phyloP scores from a whole-genome alignment of 345 rosid species.

The Rhodomyrtus tomentosa region DNA sequence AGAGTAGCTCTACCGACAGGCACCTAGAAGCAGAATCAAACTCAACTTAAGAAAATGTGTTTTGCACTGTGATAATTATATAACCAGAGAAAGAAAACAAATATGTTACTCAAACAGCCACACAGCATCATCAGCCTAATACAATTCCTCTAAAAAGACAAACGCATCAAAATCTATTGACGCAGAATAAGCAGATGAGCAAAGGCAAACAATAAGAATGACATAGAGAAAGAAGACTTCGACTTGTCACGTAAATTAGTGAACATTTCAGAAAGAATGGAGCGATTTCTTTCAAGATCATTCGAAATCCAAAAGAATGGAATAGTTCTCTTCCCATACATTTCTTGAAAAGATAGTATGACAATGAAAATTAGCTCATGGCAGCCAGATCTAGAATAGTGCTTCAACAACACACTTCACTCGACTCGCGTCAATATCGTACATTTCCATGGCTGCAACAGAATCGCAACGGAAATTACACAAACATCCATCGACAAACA shows the following conservation, averaged over 20 bases:
- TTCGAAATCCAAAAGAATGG: background rate
- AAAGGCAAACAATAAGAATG: background rate
- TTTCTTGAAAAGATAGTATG: background rate
- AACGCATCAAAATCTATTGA: background rate
- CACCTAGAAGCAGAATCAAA: conserved; percentile 26
- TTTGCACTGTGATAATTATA: background rate
- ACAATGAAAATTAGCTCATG: background rate
- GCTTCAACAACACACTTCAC: background rate
- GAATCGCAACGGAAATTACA: background rate
- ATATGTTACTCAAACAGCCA: background rate
- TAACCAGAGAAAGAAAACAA: too few species aligned
- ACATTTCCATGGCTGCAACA: background rate
- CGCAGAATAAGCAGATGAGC: background rate
- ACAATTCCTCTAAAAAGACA: background rate
- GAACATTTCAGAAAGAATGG: background rate
- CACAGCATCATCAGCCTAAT: background rate
- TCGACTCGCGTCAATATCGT: background rate
- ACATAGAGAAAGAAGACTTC: background rate
- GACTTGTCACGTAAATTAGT: background rate
- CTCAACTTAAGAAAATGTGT: background rate
- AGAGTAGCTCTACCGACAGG: conserved; percentile 99
- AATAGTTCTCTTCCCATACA: background rate
- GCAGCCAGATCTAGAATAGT: background rate
- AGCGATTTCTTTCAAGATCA: background rate
- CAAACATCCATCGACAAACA: background rate